These are phyloP conservation scores for Calonectria hongkongensis DNA, from an alignment of 2,329 filamentous ascomycete species.

Conservation along the genomic window DNA sequence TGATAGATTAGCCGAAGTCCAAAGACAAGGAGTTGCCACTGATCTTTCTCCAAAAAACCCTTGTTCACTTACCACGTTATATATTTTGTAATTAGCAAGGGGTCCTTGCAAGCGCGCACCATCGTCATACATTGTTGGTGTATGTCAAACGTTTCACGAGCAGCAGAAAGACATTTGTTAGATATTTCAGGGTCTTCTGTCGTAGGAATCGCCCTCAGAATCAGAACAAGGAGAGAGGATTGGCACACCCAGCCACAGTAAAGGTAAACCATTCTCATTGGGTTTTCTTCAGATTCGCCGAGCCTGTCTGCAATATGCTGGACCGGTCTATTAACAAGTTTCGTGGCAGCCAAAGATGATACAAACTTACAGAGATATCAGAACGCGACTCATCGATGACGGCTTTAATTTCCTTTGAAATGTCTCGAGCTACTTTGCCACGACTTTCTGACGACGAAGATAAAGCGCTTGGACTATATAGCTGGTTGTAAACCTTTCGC, in stretches of 20 bases:
- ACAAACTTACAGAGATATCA: slow-evolving; percentile 38
- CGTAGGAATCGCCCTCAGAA: slow-evolving; percentile 55
- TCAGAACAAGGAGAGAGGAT: slow-evolving; percentile 58
- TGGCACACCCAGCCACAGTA: slow-evolving; percentile 60
- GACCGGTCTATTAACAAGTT: slow-evolving; percentile 4
- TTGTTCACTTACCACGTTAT: slow-evolving; percentile 57
- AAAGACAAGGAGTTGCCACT: too few species aligned
- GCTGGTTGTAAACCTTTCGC: slow-evolving; percentile 57
- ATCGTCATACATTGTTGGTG: slow-evolving; percentile 58
- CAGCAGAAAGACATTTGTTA: slow-evolving; percentile 56
- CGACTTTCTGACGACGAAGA: not conserved
- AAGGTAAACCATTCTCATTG: slow-evolving; percentile 56
- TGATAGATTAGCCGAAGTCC: too few species aligned
- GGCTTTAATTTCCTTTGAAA: slow-evolving; percentile 38
- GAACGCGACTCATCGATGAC: slow-evolving; percentile 40
- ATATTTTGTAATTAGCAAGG: slow-evolving; percentile 58
- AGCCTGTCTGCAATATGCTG: slow-evolving; percentile 33
- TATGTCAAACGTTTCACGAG: slow-evolving; percentile 58
- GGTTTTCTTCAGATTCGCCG: slow-evolving; percentile 37
- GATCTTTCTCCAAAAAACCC: too few species aligned
- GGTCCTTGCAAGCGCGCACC: slow-evolving; percentile 52
- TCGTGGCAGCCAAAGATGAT: rapidly evolving
- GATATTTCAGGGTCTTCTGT: not conserved
- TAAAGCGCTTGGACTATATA: slow-evolving; percentile 55
- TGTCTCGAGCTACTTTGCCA: not conserved